Conservation (phyloP, 306 rosid species). For the Morella rubra region DNA sequence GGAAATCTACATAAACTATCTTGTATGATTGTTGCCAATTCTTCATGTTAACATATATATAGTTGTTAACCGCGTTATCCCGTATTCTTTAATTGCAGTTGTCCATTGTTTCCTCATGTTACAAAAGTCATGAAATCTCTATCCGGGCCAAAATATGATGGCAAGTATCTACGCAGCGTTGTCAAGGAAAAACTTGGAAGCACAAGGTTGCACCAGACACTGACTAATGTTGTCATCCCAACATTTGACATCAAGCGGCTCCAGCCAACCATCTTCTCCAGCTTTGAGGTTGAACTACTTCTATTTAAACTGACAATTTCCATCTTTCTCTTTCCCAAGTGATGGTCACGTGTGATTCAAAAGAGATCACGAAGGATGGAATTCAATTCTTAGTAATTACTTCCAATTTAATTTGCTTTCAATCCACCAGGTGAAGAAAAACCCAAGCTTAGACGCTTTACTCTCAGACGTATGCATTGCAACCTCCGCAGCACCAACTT, state of each 20-base stretch:
- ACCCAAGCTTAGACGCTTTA: conserved; percentile 29
- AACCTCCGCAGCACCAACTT: conserved; percentile 84
- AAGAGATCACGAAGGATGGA: not conserved
- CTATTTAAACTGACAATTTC: not conserved
- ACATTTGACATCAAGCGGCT: conserved; percentile 53
- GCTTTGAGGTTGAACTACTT: conserved; percentile 42
- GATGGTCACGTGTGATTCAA: too few species aligned
- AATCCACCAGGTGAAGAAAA: conserved; percentile 29
- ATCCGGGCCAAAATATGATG: conserved; percentile 73
- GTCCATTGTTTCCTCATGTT: conserved; percentile 4
- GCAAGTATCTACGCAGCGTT: conserved; percentile 53
- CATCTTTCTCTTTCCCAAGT: not conserved
- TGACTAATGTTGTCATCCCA: conserved; percentile 68
- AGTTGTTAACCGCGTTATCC: too few species aligned
- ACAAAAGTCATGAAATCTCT: conserved; percentile 30
- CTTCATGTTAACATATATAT: too few species aligned
- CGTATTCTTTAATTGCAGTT: conserved; percentile 17
- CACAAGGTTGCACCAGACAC: conserved; percentile 48
- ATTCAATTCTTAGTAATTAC: not conserved
- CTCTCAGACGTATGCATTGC: conserved; percentile 57
- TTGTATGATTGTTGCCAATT: too few species aligned
- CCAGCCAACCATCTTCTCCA: conserved; percentile 59
- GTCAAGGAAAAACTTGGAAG: conserved; percentile 56
- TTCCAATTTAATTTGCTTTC: not conserved
- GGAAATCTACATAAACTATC: not conserved